A percentile compares a stretch with the other conserved stretches of the same genome.
Evolutionary conservation across 2,329 filamentous ascomycete genomes (phyloP).

Genomic region (Scolecobasidium constrictum): DNA sequence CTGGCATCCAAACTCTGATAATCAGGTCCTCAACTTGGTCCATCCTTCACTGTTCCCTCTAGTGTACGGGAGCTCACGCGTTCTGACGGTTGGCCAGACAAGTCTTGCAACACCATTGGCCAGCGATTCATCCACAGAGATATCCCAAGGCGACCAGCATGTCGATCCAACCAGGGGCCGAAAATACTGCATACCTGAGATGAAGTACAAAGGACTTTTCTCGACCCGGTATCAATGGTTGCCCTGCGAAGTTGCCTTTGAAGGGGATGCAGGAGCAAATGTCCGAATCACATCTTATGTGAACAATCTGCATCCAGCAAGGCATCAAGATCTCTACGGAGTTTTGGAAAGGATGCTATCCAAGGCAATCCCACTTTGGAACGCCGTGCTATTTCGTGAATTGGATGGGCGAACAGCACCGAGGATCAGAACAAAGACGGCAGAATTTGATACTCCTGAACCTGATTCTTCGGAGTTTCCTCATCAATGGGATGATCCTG

Average conservation of each 20-base stretch:
- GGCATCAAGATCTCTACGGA: too few relatives aligned
- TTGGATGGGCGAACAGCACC: too few relatives aligned
- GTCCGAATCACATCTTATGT: constrained; percentile 37
- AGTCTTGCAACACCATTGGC: constrained; percentile 11
- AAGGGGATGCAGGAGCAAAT: constrained; percentile 18
- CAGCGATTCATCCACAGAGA: constrained; percentile 12
- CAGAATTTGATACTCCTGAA: too few relatives aligned
- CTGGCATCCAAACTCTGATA: constrained; percentile 49
- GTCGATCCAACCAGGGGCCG: constrained; percentile 8
- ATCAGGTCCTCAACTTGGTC: constrained; percentile 48
- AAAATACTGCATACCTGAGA: background rate
- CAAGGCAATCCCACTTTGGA: constrained; percentile 31
- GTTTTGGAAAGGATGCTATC: too few relatives aligned
- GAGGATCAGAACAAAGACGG: too few relatives aligned
- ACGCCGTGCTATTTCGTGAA: constrained; percentile 29
- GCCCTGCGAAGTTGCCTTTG: constrained; percentile 36
- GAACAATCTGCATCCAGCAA: constrained; percentile 43
- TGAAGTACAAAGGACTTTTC: background rate
- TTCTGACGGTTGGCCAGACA: constrained; percentile 12
- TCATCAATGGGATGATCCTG: too few relatives aligned
- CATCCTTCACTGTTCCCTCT: constrained; percentile 39
- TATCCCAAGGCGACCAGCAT: constrained; percentile 4
- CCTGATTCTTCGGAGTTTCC: too few relatives aligned
- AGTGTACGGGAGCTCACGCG: constrained; percentile 14
- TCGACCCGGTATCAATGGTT: constrained; percentile 39